Evolutionary conservation across 768 basidiomycete species (phyloP).

Genomic region (Termitomyces bulborhizus): DNA sequence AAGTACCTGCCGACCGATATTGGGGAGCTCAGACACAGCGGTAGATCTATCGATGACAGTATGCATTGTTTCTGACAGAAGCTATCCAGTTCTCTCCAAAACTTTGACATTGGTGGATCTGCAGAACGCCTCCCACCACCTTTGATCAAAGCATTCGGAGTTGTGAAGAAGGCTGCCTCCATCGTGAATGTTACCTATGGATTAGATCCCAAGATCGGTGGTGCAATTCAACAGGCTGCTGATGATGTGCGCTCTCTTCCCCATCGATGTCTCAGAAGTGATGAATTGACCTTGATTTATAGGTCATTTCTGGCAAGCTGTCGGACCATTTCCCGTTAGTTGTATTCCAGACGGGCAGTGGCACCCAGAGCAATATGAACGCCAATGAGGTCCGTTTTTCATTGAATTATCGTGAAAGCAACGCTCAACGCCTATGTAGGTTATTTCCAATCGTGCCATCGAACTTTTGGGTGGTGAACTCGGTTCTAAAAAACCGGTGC

Average conservation of each 20-base stretch:
- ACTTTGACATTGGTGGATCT: constrained; percentile 97
- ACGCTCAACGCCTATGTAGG: constrained; percentile 37
- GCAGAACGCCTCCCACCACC: constrained; percentile 90
- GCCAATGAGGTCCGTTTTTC: constrained; percentile 74
- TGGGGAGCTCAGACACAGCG: constrained; percentile 99
- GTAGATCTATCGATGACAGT: constrained; percentile 27
- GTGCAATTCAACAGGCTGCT: constrained; percentile 88
- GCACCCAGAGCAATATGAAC: constrained; percentile 99
- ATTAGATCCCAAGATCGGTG: constrained; percentile 78
- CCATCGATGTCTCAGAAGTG: neutral
- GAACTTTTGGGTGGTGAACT: constrained; percentile 93
- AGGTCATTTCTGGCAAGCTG: constrained; percentile 96
- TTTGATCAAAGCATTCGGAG: constrained; percentile 96
- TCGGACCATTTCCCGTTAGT: constrained; percentile 96
- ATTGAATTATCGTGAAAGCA: neutral
- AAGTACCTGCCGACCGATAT: constrained; percentile 72
- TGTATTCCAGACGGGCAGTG: constrained; percentile 98
- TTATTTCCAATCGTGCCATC: constrained; percentile 97
- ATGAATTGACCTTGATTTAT: constrained; percentile 5
- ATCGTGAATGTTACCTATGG: constrained; percentile 88
- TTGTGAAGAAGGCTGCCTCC: constrained; percentile 95
- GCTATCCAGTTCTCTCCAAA: constrained; percentile 67
- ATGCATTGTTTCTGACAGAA: neutral
- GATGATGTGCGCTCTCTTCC: constrained; percentile 60
- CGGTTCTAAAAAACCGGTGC: constrained; percentile 95